phyloP scores from a whole-genome alignment of 352 stramenopile species.

The Phytophthora pinifolia region DNA sequence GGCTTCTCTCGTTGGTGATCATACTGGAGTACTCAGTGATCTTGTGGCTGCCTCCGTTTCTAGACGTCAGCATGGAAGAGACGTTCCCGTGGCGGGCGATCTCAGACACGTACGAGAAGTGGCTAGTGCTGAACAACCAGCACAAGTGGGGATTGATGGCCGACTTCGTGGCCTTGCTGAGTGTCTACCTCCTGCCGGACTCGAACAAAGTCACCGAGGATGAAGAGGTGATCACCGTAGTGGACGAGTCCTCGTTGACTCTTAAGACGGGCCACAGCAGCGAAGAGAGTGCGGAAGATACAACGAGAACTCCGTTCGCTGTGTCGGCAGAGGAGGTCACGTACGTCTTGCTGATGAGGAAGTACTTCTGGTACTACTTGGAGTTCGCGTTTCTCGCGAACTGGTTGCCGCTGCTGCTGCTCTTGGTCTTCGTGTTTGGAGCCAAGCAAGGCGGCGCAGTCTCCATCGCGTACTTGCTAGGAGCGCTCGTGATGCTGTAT shows the following conservation, averaged over 20 bases:
- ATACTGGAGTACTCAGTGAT: conserved; percentile 72
- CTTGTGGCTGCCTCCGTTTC: conserved; percentile 65
- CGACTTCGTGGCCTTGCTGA: conserved; percentile 73
- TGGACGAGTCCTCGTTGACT: conserved; percentile 27
- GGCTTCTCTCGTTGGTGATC: conserved; percentile 65
- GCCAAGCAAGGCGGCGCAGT: conserved; percentile 64
- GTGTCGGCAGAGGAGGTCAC: conserved; percentile 38
- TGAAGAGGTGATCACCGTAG: conserved; percentile 34
- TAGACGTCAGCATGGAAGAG: conserved; percentile 57
- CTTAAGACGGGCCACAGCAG: conserved; percentile 10
- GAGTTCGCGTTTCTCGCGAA: conserved; percentile 61
- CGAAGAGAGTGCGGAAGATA: conserved; percentile 7
- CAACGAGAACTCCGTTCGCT: conserved; percentile 2
- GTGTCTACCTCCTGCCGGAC: conserved; percentile 67
- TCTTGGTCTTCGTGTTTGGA: conserved; percentile 76
- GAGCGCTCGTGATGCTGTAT: conserved; percentile 75
- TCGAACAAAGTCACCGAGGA: conserved; percentile 42
- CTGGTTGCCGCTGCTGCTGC: conserved; percentile 70
- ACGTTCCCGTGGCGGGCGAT: conserved; percentile 61
- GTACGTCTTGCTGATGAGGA: conserved; percentile 57
- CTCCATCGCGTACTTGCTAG: conserved; percentile 78
- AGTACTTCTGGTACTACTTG: conserved; percentile 72
- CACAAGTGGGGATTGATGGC: conserved; percentile 78
- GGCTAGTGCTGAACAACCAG: conserved; percentile 64
- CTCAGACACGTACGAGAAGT: conserved; percentile 58